phyloP scores from a whole-genome alignment of 1,284 basidiomycete genomes.

The Ceratobasidium theobromae region DNA sequence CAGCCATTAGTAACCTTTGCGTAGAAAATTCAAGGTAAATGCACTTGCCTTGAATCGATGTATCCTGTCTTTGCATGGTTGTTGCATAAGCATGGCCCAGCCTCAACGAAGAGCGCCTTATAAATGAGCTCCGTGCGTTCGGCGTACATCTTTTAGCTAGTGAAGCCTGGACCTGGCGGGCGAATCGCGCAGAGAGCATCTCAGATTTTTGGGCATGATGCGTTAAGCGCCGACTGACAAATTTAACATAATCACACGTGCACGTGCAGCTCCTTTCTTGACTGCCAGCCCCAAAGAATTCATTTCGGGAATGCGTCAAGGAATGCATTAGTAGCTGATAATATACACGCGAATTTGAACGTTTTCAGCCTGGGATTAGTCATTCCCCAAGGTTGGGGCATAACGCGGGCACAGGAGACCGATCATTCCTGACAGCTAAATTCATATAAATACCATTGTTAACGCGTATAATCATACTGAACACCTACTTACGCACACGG shows the following conservation, averaged over 20 bases:
- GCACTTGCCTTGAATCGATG: not conserved
- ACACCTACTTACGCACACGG: no score
- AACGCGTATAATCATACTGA: no score
- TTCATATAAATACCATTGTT: not conserved
- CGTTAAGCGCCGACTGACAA: not conserved
- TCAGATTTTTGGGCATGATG: not conserved
- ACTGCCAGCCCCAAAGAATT: no score
- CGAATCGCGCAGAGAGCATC: not conserved
- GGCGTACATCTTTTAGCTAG: not conserved
- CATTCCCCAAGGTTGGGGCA: not conserved
- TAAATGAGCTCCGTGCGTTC: not conserved
- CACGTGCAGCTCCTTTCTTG: no score
- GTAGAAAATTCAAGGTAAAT: not conserved
- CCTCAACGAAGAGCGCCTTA: not conserved
- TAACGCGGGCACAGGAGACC: not conserved
- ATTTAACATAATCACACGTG: no score
- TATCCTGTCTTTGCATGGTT: not conserved
- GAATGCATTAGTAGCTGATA: no score
- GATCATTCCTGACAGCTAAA: not conserved
- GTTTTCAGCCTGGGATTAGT: not conserved
- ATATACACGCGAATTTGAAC: no score
- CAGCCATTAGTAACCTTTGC: not conserved
- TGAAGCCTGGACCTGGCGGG: not conserved
- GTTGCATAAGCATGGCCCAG: not conserved
- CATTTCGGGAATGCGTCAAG: no score